A percentile compares a stretch with the other conserved stretches of the same genome.
These are phyloP conservation scores for Suillus subluteus DNA, from an alignment of 768 basidiomycete genomes.

Conservation along the genomic window DNA sequence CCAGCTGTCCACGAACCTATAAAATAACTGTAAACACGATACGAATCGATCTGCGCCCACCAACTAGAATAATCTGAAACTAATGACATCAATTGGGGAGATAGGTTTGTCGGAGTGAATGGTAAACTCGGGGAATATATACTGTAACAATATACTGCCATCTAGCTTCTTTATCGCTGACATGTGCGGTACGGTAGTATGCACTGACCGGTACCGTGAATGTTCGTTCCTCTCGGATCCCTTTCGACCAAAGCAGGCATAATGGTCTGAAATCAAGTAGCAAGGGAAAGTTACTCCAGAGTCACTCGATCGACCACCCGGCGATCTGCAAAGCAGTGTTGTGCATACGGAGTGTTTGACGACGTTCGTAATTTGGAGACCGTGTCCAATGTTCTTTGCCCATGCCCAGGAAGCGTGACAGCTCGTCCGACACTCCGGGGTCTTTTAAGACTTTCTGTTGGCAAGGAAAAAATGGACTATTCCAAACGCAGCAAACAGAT, in stretches of 20 bases:
- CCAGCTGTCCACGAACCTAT: background rate
- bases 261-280: background rate
- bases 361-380: background rate
- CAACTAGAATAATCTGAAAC: background rate
- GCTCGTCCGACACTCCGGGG: background rate
- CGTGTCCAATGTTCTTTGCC: background rate
- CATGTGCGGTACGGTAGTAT: background rate
- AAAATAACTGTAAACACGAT: background rate
- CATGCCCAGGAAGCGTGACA: background rate
- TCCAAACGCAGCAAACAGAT: background rate
- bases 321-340: background rate
- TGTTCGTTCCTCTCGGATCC: background rate
- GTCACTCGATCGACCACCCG: background rate
- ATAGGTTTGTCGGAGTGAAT: background rate
- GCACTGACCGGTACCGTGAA: background rate
- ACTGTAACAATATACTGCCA: background rate
- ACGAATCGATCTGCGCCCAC: background rate
- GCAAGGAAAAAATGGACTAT: background rate
- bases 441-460: background rate
- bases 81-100: background rate
- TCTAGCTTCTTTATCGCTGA: background rate
- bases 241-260: background rate
- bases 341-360: background rate
- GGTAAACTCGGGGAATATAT: background rate
- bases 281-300: background rate